phyloP scores from a whole-genome alignment of 2,329 filamentous ascomycete genomes.

The Claviceps humidiphila region DNA sequence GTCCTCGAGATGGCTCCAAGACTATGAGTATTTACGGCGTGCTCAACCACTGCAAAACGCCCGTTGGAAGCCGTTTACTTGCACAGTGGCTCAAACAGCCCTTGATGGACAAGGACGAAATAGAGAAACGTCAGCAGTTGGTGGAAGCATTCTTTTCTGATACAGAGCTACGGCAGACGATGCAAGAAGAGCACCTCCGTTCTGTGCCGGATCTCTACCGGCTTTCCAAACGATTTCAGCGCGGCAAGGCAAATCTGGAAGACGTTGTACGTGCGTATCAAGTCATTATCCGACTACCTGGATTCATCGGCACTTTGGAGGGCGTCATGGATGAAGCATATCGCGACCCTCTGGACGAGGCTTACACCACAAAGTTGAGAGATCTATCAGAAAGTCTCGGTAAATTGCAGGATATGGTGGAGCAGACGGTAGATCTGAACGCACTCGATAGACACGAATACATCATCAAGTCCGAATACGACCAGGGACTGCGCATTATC shows the following conservation, averaged over 20 bases:
- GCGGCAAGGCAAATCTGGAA: slow-evolving; percentile 79
- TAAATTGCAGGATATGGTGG: slow-evolving; percentile 93
- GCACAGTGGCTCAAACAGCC: slow-evolving; percentile 98
- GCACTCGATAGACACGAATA: slow-evolving; percentile 95
- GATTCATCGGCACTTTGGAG: slow-evolving; percentile 78
- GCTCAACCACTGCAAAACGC: slow-evolving; percentile 95
- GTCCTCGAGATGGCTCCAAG: slow-evolving; percentile 86
- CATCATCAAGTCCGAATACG: slow-evolving; percentile 97
- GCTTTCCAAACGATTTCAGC: slow-evolving; percentile 87
- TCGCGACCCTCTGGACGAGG: slow-evolving; percentile 69
- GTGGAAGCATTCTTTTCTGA: slow-evolving; percentile 92
- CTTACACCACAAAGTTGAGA: slow-evolving; percentile 75
- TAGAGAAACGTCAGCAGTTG: slow-evolving; percentile 81
- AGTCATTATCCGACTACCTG: slow-evolving; percentile 80
- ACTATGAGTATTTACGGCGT: slow-evolving; percentile 93
- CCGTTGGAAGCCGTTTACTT: slow-evolving; percentile 75
- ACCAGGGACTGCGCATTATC: slow-evolving; percentile 77
- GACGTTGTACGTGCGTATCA: slow-evolving; percentile 95
- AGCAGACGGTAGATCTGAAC: slow-evolving; percentile 92
- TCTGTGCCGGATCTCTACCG: slow-evolving; percentile 91
- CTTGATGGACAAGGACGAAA: slow-evolving; percentile 79
- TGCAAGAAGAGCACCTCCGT: slow-evolving; percentile 91
- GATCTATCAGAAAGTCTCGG: slow-evolving; percentile 65
- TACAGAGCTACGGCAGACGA: slow-evolving; percentile 83
- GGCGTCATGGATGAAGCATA: slow-evolving; percentile 93